These are phyloP conservation scores for Fusarium albosuccineum DNA, from an alignment of 2,329 filamentous ascomycete genomes.

Conservation along the genomic window DNA sequence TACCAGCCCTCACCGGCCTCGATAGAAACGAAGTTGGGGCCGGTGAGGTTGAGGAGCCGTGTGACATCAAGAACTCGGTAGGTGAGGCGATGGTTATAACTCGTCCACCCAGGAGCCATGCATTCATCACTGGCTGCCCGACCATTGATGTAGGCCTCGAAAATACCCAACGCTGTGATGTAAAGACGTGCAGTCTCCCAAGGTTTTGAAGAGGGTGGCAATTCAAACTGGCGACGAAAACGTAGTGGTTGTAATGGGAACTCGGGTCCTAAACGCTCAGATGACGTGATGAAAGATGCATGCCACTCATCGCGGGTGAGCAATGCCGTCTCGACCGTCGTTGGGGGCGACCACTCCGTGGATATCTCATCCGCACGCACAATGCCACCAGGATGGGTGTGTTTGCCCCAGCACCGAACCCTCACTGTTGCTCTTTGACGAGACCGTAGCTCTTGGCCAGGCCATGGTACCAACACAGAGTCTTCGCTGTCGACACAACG, in stretches of 20 bases:
- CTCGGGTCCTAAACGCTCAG: background rate
- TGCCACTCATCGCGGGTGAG: background rate
- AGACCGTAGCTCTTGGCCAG: background rate
- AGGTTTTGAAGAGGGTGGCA: background rate
- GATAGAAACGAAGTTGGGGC: conserved; percentile 52
- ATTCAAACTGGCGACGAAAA: background rate
- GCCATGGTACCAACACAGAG: background rate
- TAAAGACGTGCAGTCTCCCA: background rate
- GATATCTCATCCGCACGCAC: background rate
- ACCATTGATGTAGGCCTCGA: conserved; percentile 60
- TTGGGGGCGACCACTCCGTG: background rate
- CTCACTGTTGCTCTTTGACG: background rate
- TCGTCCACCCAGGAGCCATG: conserved; percentile 63
- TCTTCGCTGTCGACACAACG: background rate
- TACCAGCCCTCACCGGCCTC: conserved; percentile 63
- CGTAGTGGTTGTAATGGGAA: background rate
- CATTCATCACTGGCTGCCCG: conserved; percentile 50
- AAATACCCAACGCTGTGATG: conserved; percentile 55
- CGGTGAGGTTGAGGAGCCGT: conserved; percentile 46
- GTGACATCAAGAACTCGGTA: conserved; percentile 65
- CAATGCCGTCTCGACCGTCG: background rate
- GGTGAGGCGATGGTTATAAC: conserved; percentile 59
- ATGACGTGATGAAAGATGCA: background rate
- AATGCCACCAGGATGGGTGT: background rate
- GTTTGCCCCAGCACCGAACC: background rate